These are phyloP conservation scores for Canavalia ensiformis DNA, from an alignment of 306 rosid genomes.

Conservation along the genomic window DNA sequence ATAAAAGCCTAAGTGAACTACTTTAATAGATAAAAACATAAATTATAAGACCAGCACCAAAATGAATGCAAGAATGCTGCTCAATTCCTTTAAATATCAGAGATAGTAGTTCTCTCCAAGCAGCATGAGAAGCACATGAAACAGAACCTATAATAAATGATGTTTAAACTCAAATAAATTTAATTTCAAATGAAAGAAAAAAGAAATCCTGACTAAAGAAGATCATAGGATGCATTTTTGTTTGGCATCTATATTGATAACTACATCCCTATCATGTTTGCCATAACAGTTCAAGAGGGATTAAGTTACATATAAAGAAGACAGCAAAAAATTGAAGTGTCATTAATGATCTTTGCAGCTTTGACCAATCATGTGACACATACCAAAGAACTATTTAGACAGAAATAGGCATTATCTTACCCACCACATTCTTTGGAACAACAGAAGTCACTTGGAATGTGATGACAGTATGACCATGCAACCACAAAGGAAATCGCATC, in stretches of 20 bases:
- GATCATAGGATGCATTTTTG: background rate
- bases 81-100: background rate
- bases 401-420: constrained; percentile 73
- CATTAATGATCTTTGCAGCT: constrained; percentile 11
- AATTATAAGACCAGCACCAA: constrained; percentile 24
- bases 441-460: constrained; percentile 78
- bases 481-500: constrained; percentile 94
- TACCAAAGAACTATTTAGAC: constrained; percentile 20
- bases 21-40: constrained; percentile 14
- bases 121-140: constrained; percentile 28
- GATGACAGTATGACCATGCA: constrained; percentile 80
- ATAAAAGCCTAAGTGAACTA: background rate
- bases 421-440: constrained; percentile 87
- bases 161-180: constrained; percentile 16
- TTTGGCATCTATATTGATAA: constrained; percentile 4
- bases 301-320: constrained; percentile 26
- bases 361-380: constrained; percentile 6
- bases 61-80: constrained; percentile 16
- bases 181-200: background rate
- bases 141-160: constrained; percentile 20
- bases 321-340: background rate
- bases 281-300: constrained; percentile 12
- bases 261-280: constrained; percentile 2
- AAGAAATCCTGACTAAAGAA: background rate
- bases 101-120: constrained; percentile 22